Evolutionary conservation across 2,329 filamentous ascomycete genomes (phyloP).

Genomic region (Penicillium corylophilum): DNA sequence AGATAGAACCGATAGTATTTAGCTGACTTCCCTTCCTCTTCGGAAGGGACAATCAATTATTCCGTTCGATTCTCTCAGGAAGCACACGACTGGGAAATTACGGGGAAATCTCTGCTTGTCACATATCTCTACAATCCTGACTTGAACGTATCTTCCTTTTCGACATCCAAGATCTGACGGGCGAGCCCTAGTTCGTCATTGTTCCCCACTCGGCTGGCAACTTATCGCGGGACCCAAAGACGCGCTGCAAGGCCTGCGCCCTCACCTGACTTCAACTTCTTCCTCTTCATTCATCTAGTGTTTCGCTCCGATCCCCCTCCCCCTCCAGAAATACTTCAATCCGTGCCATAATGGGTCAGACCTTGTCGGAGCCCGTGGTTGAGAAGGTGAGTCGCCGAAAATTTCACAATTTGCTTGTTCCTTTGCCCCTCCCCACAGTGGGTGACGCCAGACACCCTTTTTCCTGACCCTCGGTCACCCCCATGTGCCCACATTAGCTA

Average conservation of each 20-base stretch:
- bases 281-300: conserved; percentile 23
- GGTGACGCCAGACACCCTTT: conserved; percentile 9
- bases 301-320: conserved; percentile 16
- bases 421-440: conserved; percentile 28
- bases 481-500: conserved; percentile 7
- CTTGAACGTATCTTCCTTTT: not conserved
- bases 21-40: too few species aligned
- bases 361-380: conserved; percentile 96
- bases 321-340: conserved; percentile 20
- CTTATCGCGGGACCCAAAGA: conserved; percentile 26
- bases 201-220: conserved; percentile 22
- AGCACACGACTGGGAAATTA: conserved; percentile 17
- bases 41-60: too few species aligned
- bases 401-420: conserved; percentile 11
- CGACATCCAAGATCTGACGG: not conserved
- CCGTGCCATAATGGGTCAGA: conserved; percentile 81
- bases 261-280: conserved; percentile 29
- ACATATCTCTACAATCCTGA: not conserved
- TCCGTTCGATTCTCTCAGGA: too few species aligned
- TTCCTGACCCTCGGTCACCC: conserved; percentile 5
- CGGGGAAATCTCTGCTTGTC: conserved; percentile 22
- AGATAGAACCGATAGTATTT: too few species aligned
- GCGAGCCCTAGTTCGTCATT: conserved; percentile 19
- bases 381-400: conserved; percentile 75
- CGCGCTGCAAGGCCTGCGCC: conserved; percentile 27